phyloP scores from a whole-genome alignment of 2,329 filamentous ascomycete species.

The Bisporella sp. region DNA sequence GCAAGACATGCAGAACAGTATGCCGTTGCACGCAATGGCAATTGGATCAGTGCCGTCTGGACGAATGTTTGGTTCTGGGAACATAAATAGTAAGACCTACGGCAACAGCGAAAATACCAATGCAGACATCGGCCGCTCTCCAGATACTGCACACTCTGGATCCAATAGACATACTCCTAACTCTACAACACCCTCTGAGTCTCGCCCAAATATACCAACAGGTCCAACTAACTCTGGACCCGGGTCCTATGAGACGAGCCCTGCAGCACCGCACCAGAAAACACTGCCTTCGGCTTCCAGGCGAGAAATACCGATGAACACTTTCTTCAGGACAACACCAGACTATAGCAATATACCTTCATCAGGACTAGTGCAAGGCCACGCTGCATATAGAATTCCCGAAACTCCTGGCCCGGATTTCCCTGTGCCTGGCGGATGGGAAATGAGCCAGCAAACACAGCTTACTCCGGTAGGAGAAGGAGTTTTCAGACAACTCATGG shows the following conservation, averaged over 20 bases:
- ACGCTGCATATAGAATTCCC: constrained; percentile 32
- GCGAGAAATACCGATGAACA: constrained; percentile 32
- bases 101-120: constrained; percentile 36
- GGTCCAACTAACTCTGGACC: constrained; percentile 30
- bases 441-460: constrained; percentile 32
- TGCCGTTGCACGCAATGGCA: constrained; percentile 13
- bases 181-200: constrained; percentile 45
- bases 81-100: constrained; percentile 30
- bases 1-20: constrained; percentile 14
- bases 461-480: constrained; percentile 52
- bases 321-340: constrained; percentile 14
- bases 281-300: not conserved
- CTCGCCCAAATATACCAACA: constrained; percentile 13
- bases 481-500: constrained; percentile 49
- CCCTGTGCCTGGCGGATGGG: constrained; percentile 35
- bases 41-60: constrained; percentile 9
- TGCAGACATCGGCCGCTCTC: constrained; percentile 17
- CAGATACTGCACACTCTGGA: constrained; percentile 16
- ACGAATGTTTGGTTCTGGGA: constrained; percentile 1
- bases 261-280: constrained; percentile 32
- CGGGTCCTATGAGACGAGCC: constrained; percentile 46
- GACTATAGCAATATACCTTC: constrained; percentile 16
- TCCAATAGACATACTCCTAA: constrained; percentile 54
- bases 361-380: constrained; percentile 19
- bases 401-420: constrained; percentile 35